Base-by-base conservation (phyloP, 2,329 filamentous ascomycete species). In the Aspergillus aculeatinus region DNA sequence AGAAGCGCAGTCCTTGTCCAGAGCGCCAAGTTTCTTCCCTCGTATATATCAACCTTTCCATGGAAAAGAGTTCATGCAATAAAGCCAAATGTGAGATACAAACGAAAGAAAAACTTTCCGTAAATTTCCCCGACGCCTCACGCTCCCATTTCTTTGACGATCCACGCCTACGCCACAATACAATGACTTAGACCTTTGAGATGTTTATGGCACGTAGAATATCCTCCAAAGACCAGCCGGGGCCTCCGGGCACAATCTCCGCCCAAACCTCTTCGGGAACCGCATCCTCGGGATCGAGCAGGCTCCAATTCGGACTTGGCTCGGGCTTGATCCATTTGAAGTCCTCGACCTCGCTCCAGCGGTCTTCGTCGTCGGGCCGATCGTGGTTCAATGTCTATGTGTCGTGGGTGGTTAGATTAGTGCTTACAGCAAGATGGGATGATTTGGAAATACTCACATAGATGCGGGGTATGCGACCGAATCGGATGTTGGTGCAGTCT, bases 291-390 rank as follows among this genome's bases (percentile, higher is more conserved):
- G 86, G 82, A 1, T 85, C 80, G 23, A 98, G 68, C 2, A 91
- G 76, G 35, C 81, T 85, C 92, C 94, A 99, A 72, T 99, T 93
- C 2, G 95, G 95, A 71, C 91, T 97, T 31, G 86, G 86, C 60
- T 90, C 91, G 16, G 85, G 82, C 75, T 93, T 96, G 64, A 97
- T 84, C 95, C 95, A 98, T 77, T 96, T 96, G 82, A 99, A 99
- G 74, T 99, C 95, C 74, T 98, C 91, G 16, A 98, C 90, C 69
- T 95, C 87, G 67, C 93, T 85, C 91, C 92, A 99, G 68, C 89
- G 85, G 72, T 96, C 94, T 57, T 72, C 67, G 6, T 72, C 63
- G 31, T 74, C 67, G 3, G 67, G 65, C 35, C 68, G 67, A 58
- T 72, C 72, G 31, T 74, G 69, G 19, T 71, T 62, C 48, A 74